Evolutionary conservation across 2,329 filamentous ascomycete genomes (phyloP).

Genomic region (Furcasterigmium furcatum): DNA sequence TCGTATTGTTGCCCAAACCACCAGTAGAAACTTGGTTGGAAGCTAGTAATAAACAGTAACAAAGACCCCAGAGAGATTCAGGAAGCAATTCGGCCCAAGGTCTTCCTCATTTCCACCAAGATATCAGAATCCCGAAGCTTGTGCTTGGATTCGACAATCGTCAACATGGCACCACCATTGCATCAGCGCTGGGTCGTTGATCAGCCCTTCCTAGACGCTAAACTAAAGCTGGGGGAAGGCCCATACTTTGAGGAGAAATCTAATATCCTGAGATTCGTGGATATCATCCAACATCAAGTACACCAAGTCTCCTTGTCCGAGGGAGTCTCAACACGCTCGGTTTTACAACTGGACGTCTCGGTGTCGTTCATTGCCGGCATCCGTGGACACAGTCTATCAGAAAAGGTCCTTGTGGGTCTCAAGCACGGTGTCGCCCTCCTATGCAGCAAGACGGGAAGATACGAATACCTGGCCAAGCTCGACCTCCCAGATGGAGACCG

Average conservation of each 20-base stretch:
- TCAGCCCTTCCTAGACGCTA: constrained; percentile 57
- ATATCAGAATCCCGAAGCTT: too few species aligned
- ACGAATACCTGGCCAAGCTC: constrained; percentile 52
- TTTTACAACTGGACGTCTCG: constrained; percentile 51
- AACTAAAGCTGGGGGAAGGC: constrained; percentile 69
- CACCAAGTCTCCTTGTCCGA: constrained; percentile 66
- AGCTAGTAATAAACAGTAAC: too few species aligned
- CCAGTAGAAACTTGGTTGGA: too few species aligned
- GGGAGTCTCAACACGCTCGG: constrained; percentile 61
- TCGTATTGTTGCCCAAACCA: too few species aligned
- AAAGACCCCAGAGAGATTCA: too few species aligned
- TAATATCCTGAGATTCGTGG: constrained; percentile 71
- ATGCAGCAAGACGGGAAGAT: constrained; percentile 55
- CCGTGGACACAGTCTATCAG: constrained; percentile 54
- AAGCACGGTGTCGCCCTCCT: constrained; percentile 82
- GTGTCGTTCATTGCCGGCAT: constrained; percentile 77
- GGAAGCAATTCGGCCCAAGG: too few species aligned
- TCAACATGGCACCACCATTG: too few species aligned
- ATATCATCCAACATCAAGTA: constrained; percentile 75
- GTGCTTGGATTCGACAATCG: too few species aligned
- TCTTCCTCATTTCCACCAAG: too few species aligned
- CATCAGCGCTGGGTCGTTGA: too few species aligned
- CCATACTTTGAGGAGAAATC: constrained; percentile 68
- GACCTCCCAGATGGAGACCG: constrained; percentile 42
- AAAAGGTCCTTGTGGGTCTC: constrained; percentile 72